Evolutionary conservation across 345 rosid species (phyloP).

Genomic region (Euphorbia tirucalli): DNA sequence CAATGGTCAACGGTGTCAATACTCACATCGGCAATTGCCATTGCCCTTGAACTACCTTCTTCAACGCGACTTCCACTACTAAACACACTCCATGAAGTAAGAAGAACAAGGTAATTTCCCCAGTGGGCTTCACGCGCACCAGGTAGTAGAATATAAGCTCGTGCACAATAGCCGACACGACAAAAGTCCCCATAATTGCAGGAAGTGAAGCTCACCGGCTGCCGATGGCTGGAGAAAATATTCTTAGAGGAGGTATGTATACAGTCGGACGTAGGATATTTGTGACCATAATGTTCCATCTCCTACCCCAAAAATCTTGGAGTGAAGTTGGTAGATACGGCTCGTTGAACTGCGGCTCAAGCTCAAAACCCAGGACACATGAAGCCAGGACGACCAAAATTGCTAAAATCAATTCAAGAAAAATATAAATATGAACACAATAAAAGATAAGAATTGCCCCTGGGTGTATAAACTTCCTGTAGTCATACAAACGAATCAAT

Average conservation of each 20-base stretch:
- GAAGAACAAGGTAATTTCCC: constrained; percentile 34
- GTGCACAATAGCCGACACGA: too few relatives aligned
- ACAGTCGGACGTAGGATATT: constrained; percentile 31
- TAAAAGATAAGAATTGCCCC: constrained; percentile 15
- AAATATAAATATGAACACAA: constrained; percentile 21
- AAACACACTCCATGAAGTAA: constrained; percentile 30
- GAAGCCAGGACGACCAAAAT: constrained; percentile 17
- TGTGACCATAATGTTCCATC: constrained; percentile 39
- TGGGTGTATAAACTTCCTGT: constrained; percentile 21
- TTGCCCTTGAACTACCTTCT: constrained; percentile 1
- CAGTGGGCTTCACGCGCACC: constrained; percentile 28
- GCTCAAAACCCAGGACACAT: constrained; percentile 19
- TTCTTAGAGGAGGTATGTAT: constrained; percentile 20
- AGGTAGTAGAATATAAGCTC: too few relatives aligned
- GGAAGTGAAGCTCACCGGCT: constrained; percentile 28
- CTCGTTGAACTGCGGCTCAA: constrained; percentile 39
- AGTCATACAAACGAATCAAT: constrained; percentile 11
- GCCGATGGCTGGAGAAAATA: constrained; percentile 8
- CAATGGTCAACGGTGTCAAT: constrained; percentile 13
- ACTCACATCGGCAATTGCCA: constrained; percentile 21
- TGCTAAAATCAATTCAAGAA: too few relatives aligned
- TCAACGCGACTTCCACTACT: constrained; percentile 19
- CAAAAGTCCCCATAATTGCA: constrained; percentile 29
- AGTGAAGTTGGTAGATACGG: constrained; percentile 36
- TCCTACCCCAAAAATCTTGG: constrained; percentile 39